phyloP scores from a whole-genome alignment of 2,329 filamentous ascomycete species.

The Macrophomina tecta region DNA sequence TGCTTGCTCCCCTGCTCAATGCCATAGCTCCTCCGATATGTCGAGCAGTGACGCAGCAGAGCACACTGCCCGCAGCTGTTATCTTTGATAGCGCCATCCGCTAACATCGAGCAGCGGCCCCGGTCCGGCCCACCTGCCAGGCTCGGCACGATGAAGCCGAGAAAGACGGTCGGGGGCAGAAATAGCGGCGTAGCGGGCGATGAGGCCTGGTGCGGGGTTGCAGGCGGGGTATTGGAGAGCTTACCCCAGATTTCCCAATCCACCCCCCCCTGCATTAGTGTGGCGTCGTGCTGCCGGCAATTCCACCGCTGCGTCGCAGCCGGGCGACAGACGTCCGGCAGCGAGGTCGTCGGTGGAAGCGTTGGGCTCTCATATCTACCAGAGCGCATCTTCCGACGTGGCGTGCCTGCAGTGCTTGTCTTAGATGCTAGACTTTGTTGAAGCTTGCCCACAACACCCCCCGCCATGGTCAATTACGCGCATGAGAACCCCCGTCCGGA shows the following conservation, averaged over 20 bases:
- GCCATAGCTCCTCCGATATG: no score
- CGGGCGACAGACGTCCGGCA: conserved; percentile 32
- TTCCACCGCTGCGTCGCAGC: conserved; percentile 32
- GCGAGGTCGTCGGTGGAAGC: conserved; percentile 32
- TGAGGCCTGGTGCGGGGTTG: conserved; percentile 3
- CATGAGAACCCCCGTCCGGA: conserved; percentile 33
- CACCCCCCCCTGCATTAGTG: conserved; percentile 27
- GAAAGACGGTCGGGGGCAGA: neutral
- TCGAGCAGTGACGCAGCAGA: no score
- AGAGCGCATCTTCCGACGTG: neutral
- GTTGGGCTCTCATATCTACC: neutral
- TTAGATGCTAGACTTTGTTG: neutral
- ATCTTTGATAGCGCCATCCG: neutral
- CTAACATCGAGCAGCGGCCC: no score
- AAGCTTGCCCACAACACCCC: no score
- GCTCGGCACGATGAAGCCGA: conserved; percentile 2
- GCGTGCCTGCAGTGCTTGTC: neutral
- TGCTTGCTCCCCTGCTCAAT: no score
- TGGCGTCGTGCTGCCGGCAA: conserved; percentile 23
- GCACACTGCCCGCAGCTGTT: neutral
- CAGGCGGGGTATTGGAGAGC: conserved; percentile 7
- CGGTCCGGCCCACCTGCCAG: neutral
- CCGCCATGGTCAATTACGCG: conserved; percentile 29
- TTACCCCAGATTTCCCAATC: conserved; percentile 27
- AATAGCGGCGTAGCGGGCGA: neutral